These are phyloP conservation scores for Andalucia godoyi DNA, from an alignment of 78 protist genomes.

Conservation along the genomic window DNA sequence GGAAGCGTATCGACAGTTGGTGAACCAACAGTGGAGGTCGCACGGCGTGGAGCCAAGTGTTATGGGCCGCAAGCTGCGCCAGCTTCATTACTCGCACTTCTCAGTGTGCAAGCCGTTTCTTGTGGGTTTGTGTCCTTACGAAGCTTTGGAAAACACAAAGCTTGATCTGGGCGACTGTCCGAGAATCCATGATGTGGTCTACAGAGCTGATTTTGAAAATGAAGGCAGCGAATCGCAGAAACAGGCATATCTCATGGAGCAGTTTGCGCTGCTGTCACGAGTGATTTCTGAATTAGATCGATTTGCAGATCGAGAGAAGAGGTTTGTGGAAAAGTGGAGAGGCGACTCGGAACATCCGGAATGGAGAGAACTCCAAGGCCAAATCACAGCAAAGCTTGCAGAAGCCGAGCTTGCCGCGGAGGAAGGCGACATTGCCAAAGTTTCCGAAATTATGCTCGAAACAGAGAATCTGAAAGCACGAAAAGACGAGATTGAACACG, in stretches of 20 bases:
- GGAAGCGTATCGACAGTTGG: too few relatives aligned
- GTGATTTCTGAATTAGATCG: slow-evolving; percentile 12
- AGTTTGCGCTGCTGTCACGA: neutral
- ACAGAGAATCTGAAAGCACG: slow-evolving; percentile 13
- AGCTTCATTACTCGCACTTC: too few relatives aligned
- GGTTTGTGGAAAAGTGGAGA: neutral
- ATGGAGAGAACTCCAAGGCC: neutral
- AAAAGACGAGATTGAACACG: slow-evolving; percentile 8
- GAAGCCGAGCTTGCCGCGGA: neutral
- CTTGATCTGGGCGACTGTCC: slow-evolving; percentile 23
- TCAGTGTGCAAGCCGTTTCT: slow-evolving; percentile 18
- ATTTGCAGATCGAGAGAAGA: neutral
- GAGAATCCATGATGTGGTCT: neutral
- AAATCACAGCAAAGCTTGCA: neutral
- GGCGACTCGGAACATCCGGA: neutral
- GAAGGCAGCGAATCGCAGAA: neutral
- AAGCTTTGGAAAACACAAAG: slow-evolving; percentile 20
- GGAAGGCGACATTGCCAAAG: slow-evolving; percentile 11
- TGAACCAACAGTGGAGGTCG: too few relatives aligned
- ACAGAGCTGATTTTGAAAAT: slow-evolving; percentile 11
- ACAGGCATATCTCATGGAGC: neutral
- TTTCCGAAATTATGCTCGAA: neutral
- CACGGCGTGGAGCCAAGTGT: too few relatives aligned
- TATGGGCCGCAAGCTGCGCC: too few relatives aligned
- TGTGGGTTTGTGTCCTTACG: slow-evolving; percentile 23